A percentile compares a stretch with the other conserved stretches of the same genome.
Conservation (phyloP, 768 basidiomycete genomes). For the Boletus vermiculosoides region DNA sequence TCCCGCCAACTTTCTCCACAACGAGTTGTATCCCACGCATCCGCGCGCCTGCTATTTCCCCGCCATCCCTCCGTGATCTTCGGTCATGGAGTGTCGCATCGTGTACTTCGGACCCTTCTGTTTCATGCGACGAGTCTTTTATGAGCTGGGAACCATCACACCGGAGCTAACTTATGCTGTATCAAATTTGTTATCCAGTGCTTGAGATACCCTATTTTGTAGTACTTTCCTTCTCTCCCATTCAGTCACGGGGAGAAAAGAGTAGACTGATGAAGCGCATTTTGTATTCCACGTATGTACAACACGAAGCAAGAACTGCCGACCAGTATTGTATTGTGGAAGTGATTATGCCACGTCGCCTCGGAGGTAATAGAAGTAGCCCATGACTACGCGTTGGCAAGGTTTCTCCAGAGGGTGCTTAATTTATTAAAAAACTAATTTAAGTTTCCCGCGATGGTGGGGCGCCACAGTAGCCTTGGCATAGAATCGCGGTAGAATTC, state of each 20-base stretch:
- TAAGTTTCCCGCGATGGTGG: not conserved
- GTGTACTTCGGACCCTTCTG: slow-evolving; percentile 28
- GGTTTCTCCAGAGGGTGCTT: not conserved
- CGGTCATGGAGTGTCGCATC: slow-evolving; percentile 21
- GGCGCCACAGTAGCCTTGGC: not conserved
- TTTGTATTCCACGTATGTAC: slow-evolving; percentile 8
- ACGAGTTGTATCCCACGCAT: slow-evolving; percentile 15
- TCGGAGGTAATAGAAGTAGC: not conserved
- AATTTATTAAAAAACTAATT: too few species aligned
- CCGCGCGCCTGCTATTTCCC: slow-evolving; percentile 21
- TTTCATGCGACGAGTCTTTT: slow-evolving; percentile 53
- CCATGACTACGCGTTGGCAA: not conserved
- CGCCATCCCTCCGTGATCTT: slow-evolving; percentile 15
- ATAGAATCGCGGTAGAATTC: not conserved
- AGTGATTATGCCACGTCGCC: not conserved
- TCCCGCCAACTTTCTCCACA: slow-evolving; percentile 13
- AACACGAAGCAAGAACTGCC: not conserved
- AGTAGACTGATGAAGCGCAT: not conserved
- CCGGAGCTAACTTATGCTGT: slow-evolving; percentile 23
- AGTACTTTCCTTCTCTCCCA: not conserved
- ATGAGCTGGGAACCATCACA: slow-evolving; percentile 61
- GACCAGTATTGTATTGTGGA: not conserved
- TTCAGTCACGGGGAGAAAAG: not conserved
- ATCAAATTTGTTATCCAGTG: not conserved
- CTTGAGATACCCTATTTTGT: not conserved